Base-by-base conservation (phyloP, 495 filamentous ascomycete species). In the Penicillium waksmanii region DNA sequence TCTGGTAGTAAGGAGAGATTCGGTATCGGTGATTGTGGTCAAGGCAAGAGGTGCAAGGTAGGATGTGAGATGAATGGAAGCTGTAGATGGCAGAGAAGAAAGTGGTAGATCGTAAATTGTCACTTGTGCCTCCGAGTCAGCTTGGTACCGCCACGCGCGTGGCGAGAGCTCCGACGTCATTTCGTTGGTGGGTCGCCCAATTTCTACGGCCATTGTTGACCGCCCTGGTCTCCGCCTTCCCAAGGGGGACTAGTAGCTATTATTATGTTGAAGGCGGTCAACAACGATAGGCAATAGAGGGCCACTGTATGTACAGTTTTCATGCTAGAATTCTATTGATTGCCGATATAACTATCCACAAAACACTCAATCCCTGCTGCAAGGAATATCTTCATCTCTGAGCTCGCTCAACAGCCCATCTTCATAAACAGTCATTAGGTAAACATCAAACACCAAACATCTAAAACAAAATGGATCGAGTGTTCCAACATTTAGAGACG, bases 401-500 rank as follows among this genome's bases (percentile, higher is more conserved):
- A 31, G 46, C 46, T 48, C 18, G 9, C 9, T 25, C 15, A 23
- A 12, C 1, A 48, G 21, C 21, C 13, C 23, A 19, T 21, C 5
- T 1, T 34, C 49, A 35, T 51, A 18, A 3, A 34, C 27, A 17
- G 9, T 51, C 27, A 18, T 33, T 18, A 25, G 27, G 27, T 31
- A 51, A 35, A 11, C 49, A 51, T 36, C 2, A 33, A 51, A 34
- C 15, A 34, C 12, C 19, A 33, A 51, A 35, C 17, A n/a, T 31
- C 27, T 31, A 33, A 17, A 25, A 51, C 3, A 25, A 33, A 3
- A 35, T 44, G 17, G 5, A 9, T 3, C 8, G 15, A 13, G 23
- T 17, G 13, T 11, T 12, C 4, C 17, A 44, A 44, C 8, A 17
- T 19, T 56, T 53, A 66, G 15, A 66, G 53, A 27, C 64, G 64